phyloP scores from a whole-genome alignment of 805 yeast genomes.

The Sungouiella thailandica region DNA sequence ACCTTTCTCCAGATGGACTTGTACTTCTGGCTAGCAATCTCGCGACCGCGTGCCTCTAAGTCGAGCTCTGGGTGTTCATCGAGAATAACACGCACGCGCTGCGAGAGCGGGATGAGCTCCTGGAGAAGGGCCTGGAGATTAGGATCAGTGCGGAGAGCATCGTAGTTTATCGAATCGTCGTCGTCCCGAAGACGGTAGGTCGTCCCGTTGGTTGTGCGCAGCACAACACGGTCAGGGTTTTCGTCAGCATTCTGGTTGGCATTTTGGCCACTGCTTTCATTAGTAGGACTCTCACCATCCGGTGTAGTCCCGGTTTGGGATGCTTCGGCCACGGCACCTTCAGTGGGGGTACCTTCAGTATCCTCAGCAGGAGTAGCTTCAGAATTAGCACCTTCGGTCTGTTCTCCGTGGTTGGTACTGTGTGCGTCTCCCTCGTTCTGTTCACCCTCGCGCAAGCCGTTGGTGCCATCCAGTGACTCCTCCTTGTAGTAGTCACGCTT shows the following conservation, averaged over 20 bases:
- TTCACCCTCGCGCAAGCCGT: not conserved
- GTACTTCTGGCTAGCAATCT: constrained; percentile 31
- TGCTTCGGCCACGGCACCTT: not conserved
- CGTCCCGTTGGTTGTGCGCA: constrained; percentile 8
- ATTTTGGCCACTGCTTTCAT: too few species aligned
- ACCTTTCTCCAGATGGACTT: constrained; percentile 25
- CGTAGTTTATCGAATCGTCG: constrained; percentile 20
- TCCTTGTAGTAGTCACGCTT: constrained; percentile 56
- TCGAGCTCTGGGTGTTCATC: constrained; percentile 27
- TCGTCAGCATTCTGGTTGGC: not conserved
- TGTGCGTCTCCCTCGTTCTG: constrained; percentile 2
- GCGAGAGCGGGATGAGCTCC: constrained; percentile 37
- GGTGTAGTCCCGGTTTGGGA: not conserved
- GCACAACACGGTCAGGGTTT: not conserved
- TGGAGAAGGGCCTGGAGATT: constrained; percentile 32
- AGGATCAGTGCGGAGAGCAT: constrained; percentile 34
- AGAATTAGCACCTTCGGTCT: constrained; percentile 2
- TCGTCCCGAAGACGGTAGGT: constrained; percentile 7
- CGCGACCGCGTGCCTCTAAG: constrained; percentile 42
- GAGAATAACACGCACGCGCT: constrained; percentile 38
- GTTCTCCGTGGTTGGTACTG: constrained; percentile 3
- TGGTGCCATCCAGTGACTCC: constrained; percentile 3
- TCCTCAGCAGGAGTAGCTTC: constrained; percentile 5
- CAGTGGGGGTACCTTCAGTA: not conserved
- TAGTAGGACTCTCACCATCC: too few species aligned